Conservation (phyloP, 148 eudicot genomes). For the Simmondsia chinensis region DNA sequence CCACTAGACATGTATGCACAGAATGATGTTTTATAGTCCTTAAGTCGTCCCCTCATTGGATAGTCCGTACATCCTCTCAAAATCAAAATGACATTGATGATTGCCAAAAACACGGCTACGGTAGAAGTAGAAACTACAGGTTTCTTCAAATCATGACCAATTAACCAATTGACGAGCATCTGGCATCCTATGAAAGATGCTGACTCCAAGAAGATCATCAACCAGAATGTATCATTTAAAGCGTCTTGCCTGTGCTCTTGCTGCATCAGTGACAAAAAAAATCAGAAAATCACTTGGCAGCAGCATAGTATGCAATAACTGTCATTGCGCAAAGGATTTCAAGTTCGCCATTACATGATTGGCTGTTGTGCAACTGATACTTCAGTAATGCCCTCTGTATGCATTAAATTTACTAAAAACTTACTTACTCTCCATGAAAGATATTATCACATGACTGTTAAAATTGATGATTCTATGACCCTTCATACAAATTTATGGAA, state of each 20-base stretch:
- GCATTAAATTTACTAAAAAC: too few species aligned
- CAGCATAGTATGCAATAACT: background rate
- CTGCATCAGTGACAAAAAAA: constrained; percentile 35
- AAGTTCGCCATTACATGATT: too few species aligned
- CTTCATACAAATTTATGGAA: too few species aligned
- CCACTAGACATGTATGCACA: constrained; percentile 35
- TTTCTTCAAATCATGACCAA: constrained; percentile 26
- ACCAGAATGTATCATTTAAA: constrained; percentile 82
- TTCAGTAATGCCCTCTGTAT: too few species aligned
- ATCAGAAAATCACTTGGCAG: background rate
- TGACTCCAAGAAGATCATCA: constrained; percentile 68
- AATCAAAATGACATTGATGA: constrained; percentile 31
- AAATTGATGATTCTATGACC: too few species aligned
- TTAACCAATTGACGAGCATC: constrained; percentile 59
- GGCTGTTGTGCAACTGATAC: too few species aligned
- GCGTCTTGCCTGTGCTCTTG: constrained; percentile 77
- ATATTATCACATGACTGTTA: too few species aligned
- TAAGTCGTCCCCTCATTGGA: constrained; percentile 24
- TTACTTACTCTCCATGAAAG: too few species aligned
- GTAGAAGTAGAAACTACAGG: constrained; percentile 34
- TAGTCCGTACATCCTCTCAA: constrained; percentile 47
- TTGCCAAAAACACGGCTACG: constrained; percentile 42
- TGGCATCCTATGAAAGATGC: constrained; percentile 70
- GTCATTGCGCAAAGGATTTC: too few species aligned
- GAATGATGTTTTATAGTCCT: constrained; percentile 48